Percentiles rank a stretch among this genome's conserved stretches.
phyloP scores from a whole-genome alignment of 192 early-diverging fungal genomes.

The Gaertneriomyces semiglobifer region DNA sequence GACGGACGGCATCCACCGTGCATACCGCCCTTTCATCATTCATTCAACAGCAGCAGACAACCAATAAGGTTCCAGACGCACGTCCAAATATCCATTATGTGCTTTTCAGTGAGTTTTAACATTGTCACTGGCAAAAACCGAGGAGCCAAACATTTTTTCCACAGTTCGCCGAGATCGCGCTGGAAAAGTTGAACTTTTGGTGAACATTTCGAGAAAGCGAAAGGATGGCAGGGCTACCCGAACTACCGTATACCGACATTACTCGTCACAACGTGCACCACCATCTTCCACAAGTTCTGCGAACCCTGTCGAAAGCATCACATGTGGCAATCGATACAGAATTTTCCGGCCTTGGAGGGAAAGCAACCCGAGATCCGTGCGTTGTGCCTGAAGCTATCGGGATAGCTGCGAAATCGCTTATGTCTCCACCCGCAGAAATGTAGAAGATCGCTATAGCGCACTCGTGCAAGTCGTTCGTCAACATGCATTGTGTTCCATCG shows the following conservation, averaged over 20 bases:
- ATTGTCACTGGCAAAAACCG: too few relatives aligned
- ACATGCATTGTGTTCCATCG: constrained; percentile 83
- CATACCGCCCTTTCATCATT: too few relatives aligned
- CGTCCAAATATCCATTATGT: too few relatives aligned
- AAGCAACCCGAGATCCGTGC: constrained; percentile 31
- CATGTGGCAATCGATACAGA: constrained; percentile 89
- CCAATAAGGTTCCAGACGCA: too few relatives aligned
- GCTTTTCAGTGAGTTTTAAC: too few relatives aligned
- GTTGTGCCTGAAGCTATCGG: constrained; percentile 20
- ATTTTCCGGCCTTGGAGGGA: constrained; percentile 75
- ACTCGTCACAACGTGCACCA: constrained; percentile 44
- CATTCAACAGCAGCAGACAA: too few relatives aligned
- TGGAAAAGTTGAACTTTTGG: too few relatives aligned
- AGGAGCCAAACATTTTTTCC: too few relatives aligned
- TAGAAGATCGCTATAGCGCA: constrained; percentile 77
- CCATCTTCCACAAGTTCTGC: too few relatives aligned
- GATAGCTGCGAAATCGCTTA: constrained; percentile 21
- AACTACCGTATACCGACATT: constrained; percentile 26
- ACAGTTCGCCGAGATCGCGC: too few relatives aligned
- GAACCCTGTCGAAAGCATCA: constrained; percentile 40
- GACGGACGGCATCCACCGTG: too few relatives aligned
- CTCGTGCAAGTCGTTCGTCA: constrained; percentile 65
- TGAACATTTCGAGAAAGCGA: too few relatives aligned
- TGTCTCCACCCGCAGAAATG: constrained; percentile 51
- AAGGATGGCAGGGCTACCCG: background rate